Base-by-base conservation (phyloP, 805 yeast species). In the Debaryomyces tyrocola region DNA sequence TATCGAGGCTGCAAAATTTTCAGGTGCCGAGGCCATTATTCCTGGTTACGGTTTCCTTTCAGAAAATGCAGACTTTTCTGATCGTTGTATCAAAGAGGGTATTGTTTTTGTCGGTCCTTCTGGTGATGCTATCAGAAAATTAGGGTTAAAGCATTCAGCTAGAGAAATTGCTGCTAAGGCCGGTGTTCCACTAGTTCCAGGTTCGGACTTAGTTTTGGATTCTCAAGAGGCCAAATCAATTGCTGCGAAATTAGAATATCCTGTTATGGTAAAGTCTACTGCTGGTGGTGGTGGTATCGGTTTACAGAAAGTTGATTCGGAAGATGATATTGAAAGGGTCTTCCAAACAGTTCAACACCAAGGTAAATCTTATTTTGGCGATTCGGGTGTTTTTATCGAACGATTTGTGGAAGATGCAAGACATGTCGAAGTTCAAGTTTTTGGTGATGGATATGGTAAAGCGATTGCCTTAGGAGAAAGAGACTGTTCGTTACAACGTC, bases 271-370 rank as follows among this genome's bases (percentile, higher is more conserved):
- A 42, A 92, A 92, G 69, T 87, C 96, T 20, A 94, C 99, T 50
- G 98, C 98, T 20, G 99, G 99, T 64, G 99, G 99, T 61, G 99
- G 99, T 68, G 99, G 99, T 70, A 92, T 92, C 60, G 99, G 99
- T 53, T 74, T 92, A 56, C 97, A 92, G 67, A 87, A 90, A 63
- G 97, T 91, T 48, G 96, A 91, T 59, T 77, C 83, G 31, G 87
- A 80, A 55, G 82, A 66, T 15, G 97, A 94, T 49, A 83, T 94
- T 52, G 88, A 83, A 69, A 73, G 86, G 51, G 95, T 91, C 11
- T 92, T 90, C 68, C 87, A 82, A 59, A 85, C 96, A 8, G 98
- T 94, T 37, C 85, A 89, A 62, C 97, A 90, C 69, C 97, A 90
- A 69, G 99, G 97, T 53, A 78, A 83, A 62, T 80, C 96, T 0